These are phyloP conservation scores for Coelastrella sp. DNA, from an alignment of 139 green algal genomes.

Conservation along the genomic window DNA sequence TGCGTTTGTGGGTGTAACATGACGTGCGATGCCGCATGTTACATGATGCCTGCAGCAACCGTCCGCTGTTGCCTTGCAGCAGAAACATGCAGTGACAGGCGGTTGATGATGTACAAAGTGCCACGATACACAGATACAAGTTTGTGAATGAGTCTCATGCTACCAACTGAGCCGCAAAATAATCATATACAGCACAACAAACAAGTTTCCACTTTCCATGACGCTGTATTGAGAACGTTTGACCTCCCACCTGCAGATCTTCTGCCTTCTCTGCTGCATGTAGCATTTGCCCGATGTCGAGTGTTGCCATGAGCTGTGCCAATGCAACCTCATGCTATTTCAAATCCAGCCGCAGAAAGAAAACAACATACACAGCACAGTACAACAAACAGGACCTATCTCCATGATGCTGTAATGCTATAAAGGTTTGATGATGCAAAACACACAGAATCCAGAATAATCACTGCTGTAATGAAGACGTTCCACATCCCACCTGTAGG, in stretches of 20 bases:
- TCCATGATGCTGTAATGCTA: too few species aligned
- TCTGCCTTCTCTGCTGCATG: conserved; percentile 48
- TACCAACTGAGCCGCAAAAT: too few species aligned
- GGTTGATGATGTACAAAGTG: too few species aligned
- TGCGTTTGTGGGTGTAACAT: background rate
- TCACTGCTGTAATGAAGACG: background rate
- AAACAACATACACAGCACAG: background rate
- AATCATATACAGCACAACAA: background rate
- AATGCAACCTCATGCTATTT: too few species aligned
- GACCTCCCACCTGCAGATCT: background rate
- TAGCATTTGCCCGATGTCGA: conserved; percentile 39
- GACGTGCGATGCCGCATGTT: background rate
- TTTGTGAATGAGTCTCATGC: too few species aligned
- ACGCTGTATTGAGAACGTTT: background rate
- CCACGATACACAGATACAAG: too few species aligned
- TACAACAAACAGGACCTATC: background rate
- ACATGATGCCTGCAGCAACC: background rate
- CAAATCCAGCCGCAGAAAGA: background rate
- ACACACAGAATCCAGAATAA: background rate
- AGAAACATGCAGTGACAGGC: too few species aligned
- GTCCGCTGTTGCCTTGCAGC: too few species aligned
- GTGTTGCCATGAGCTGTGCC: background rate
- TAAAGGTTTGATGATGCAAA: too few species aligned
- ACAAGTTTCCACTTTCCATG: background rate
- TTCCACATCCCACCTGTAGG: background rate